phyloP scores from a whole-genome alignment of 345 rosid species.

The Eutrema japonicum region DNA sequence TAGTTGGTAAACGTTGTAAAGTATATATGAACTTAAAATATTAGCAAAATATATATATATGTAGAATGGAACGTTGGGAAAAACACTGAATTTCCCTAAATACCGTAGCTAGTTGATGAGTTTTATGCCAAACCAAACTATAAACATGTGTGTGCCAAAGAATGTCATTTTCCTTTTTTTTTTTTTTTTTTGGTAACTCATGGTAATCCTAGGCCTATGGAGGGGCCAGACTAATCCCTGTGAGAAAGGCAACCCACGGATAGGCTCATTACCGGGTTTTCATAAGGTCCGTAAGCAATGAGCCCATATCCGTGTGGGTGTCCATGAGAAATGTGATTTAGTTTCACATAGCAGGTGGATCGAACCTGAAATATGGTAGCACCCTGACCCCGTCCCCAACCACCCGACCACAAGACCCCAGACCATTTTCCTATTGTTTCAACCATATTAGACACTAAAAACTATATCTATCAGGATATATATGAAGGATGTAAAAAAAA shows the following conservation, averaged over 20 bases:
- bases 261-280: too few relatives aligned
- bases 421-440: neutral
- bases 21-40: conserved; percentile 13
- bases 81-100: neutral
- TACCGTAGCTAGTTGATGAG: conserved; percentile 15
- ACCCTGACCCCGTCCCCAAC: too few relatives aligned
- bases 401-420: too few relatives aligned
- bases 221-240: too few relatives aligned
- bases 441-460: conserved; percentile 1
- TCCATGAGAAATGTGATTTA: too few relatives aligned
- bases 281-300: too few relatives aligned
- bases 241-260: too few relatives aligned
- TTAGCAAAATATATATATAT: neutral
- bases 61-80: conserved; percentile 6
- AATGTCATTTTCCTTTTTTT: neutral
- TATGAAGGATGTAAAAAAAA: neutral
- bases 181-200: too few relatives aligned
- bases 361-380: too few relatives aligned
- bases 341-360: too few relatives aligned
- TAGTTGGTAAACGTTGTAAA: conserved; percentile 30
- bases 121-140: conserved; percentile 20
- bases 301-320: too few relatives aligned
- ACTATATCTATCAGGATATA: neutral
- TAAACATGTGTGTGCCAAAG: neutral
- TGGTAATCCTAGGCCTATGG: too few relatives aligned